Base-by-base conservation (phyloP, 768 basidiomycete genomes). In the Lentinula sp. region DNA sequence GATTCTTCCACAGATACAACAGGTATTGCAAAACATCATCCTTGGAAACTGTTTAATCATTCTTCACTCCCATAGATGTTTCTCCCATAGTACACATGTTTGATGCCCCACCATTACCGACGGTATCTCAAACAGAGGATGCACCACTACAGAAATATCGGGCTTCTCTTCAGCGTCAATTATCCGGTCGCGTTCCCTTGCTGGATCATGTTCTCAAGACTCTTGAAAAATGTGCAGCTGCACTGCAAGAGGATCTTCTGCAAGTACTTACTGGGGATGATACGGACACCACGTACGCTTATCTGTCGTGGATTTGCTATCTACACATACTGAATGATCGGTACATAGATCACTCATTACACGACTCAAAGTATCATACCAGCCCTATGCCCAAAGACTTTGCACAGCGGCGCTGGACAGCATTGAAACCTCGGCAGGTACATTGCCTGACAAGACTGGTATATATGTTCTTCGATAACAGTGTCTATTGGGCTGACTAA, bases 91-190 rank as follows among this genome's bases (percentile, higher is more conserved):
- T 77, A 33, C 82, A 81, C 66, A 71, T 91, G 18, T 91, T 90
- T 70, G 76, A 77, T 39, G 70, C 81, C 7, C 77, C 81, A 15
- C 72, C 79, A 6, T 73, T 83, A 60, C 81, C 84, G 9, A 71
- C 80, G 3, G 66, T 77, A 16, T 75, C 78, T 41, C 76, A 81
- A 58, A 65, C 72, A 16, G 71, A 71, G 15, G 76, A 81, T 61
- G 70, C 74, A 16, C 75, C 83, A 1, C 86, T 92, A 66, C 79
- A 80, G 46, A 82, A 78, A 66, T 92, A 90, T 67, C 84, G 82
- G 64, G 65, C 72, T n/a, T 71, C 81, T 3, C 68, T 94, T 39
- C 84, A 79, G 59, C 81, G 80, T 48, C 88, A 88, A 63, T 73
- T 93, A n/a, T 65, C 79, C 20, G 85, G 86, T 18, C 83, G 90